Conservation (phyloP, 148 eudicot species). For the Talinum fruticosum region DNA sequence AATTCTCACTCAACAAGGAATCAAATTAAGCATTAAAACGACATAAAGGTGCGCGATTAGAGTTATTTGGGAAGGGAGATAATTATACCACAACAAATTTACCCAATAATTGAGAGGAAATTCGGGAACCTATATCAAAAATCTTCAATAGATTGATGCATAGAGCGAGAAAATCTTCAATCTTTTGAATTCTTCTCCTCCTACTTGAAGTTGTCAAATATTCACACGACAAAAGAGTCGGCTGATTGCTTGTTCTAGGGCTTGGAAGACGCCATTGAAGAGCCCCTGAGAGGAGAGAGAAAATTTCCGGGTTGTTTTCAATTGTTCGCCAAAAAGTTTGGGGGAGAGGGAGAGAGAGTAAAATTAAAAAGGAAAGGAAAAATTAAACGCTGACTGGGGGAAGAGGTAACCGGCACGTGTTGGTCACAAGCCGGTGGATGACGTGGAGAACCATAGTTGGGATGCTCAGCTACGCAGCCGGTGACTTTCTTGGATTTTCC, state of each 20-base stretch:
- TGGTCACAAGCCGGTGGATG: not conserved
- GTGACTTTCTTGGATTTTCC: constrained; percentile 1
- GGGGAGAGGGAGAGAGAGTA: constrained; percentile 1
- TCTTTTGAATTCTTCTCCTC: not conserved
- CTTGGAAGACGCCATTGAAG: constrained; percentile 32
- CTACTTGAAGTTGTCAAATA: not conserved
- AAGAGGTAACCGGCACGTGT: constrained; percentile 32
- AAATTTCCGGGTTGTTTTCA: constrained; percentile 6
- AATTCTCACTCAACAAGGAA: not conserved
- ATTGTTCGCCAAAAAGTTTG: constrained; percentile 29
- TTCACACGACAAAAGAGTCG: not conserved
- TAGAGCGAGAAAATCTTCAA: not conserved
- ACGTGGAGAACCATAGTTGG: constrained; percentile 9
- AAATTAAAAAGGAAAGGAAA: not conserved
- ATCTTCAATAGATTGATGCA: not conserved
- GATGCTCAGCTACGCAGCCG: not conserved
- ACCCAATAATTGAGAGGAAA: not conserved
- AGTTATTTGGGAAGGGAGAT: not conserved
- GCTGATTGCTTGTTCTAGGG: constrained; percentile 26
- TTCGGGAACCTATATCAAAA: constrained; percentile 8
- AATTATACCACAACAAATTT: not conserved
- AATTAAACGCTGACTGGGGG: constrained; percentile 29
- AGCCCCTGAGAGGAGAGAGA: constrained; percentile 10
- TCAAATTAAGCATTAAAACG: not conserved
- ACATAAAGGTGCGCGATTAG: not conserved